Evolutionary conservation across 164 flowering plant genomes (phyloP), one percentile per base, ranked within the genome.

Genomic region (Amborella trichopoda): DNA sequence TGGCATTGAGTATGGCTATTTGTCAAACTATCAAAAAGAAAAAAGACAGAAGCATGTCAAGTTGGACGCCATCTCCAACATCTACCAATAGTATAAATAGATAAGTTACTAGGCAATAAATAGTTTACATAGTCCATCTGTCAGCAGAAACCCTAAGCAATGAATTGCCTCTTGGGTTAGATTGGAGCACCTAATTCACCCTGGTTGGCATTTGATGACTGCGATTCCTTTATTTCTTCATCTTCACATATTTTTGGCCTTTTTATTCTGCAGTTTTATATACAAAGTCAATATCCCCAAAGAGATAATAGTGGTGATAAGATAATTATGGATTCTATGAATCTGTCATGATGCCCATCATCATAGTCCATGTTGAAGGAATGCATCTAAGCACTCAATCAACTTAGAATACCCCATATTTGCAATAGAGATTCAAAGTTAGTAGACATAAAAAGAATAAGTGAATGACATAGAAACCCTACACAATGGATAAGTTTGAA

Each of bases 241-340:
- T 60, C 54, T 16, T 33, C 61, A 33, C 49, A 44, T 18, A 65
- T 39, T 27, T 40, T 65, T 0, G 40, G 69, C 54, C 65, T 65
- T 60, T 65, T 65, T 22, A 48, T 25, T 60, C 69, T 65, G 48
- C 32, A 48, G 19, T 6, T n/a, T n/a, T n/a, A n/a, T n/a, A n/a
- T n/a, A n/a, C n/a, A n/a, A n/a, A n/a, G n/a, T n/a, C n/a, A n/a
- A n/a, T n/a, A n/a, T n/a, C n/a, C n/a, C n/a, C n/a, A 32, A 32
- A n/a, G n/a, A 32, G n/a, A 32, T n/a, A 32, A 32, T 32, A 32
- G n/a, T 10, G 36, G 11, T 11, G n/a, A 10, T 32, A 11, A 32
- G n/a, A n/a, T 32, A 32, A 32, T 32, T 32, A n/a, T 32, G 36
- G 36, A 32, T 32, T 32, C 1, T n/a, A 32, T 32, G 11, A n/a